Base-by-base conservation (phyloP, 768 basidiomycete species). In the Lactarius vividus region DNA sequence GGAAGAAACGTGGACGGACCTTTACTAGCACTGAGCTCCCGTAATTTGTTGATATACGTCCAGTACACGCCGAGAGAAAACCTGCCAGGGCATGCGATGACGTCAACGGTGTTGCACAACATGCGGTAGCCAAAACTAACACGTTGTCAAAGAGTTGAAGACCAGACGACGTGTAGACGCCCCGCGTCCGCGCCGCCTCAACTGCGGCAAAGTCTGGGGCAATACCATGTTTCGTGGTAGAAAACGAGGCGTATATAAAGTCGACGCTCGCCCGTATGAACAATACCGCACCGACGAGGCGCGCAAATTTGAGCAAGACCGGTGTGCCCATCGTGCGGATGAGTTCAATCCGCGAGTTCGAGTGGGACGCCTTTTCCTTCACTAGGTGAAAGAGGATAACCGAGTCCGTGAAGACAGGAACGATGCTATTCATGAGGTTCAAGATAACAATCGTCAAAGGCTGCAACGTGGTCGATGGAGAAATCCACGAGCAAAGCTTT, bases 381-480 rank as follows among this genome's bases (percentile, higher is more conserved):
- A 68, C 29, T 35, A 65, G 44, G 58, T 58, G 64, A 23, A 57
- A 56, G 53, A 68, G 62, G 40, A 65, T 54, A 28, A 66, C 46
- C 11, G 59, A 57, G 46, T 68, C 67, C 4, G 64, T 66, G 31
- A 40, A 61, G 40, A 66, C 39, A 18, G 63, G 67, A 23, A 64
- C 33, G 13, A 65, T 29, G 26, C 53, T 68, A 11, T 68, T 66
- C 59, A 68, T 23, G 39, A 68, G 57, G 55, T 61, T 61, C 29
- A 65, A 40, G 13, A 28, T n/a, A 4, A 55, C 54, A 31, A 66
- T 16, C 23, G 67, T 68, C 33, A 68, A 28, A n/a, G 64, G 64
- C 26, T 58, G 39, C 37, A 61, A 39, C 20, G 59, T 61, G 4
- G 64, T 66, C 16, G 54, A 56, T 5, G 67, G 67, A 11, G 64